Evolutionary conservation across 192 early-diverging fungal genomes (phyloP).

Genomic region (Coemansia sp.): DNA sequence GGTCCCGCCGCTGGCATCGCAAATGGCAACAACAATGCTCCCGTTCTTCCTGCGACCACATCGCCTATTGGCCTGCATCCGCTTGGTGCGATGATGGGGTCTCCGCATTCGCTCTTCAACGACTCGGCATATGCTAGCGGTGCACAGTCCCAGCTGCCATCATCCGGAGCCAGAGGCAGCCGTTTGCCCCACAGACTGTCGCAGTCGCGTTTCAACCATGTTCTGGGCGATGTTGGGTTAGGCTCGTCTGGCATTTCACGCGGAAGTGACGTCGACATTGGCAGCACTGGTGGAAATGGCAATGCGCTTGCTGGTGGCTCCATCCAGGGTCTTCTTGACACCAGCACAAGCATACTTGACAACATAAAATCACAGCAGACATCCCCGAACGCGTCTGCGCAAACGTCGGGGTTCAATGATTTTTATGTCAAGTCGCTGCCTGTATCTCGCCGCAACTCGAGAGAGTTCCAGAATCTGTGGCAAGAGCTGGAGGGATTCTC

Average conservation of each 20-base stretch:
- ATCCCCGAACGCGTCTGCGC: constrained; percentile 37
- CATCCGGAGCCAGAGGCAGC: not conserved
- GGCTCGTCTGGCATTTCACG: constrained; percentile 19
- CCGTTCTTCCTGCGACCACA: constrained; percentile 21
- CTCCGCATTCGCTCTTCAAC: constrained; percentile 38
- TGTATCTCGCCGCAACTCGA: constrained; percentile 70
- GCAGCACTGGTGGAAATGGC: not conserved
- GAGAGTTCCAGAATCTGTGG: constrained; percentile 57
- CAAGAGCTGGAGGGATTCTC: constrained; percentile 52
- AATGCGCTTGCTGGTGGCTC: constrained; percentile 1
- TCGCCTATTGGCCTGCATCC: constrained; percentile 44
- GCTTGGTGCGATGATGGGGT: constrained; percentile 49
- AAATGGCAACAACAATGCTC: constrained; percentile 12
- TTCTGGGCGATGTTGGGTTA: constrained; percentile 27
- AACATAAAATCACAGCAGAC: constrained; percentile 52
- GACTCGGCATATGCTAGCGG: constrained; percentile 31
- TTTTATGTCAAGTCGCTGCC: constrained; percentile 63
- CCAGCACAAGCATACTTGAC: constrained; percentile 39
- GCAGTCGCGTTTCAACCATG: constrained; percentile 42
- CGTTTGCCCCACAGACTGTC: constrained; percentile 27
- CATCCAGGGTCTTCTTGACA: constrained; percentile 23
- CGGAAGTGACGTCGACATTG: constrained; percentile 9
- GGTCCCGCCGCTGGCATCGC: constrained; percentile 14
- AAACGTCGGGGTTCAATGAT: constrained; percentile 27
- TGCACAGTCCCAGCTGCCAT: constrained; percentile 4